Evolutionary conservation across 257 asterid species (phyloP).

Genomic region (Prunella vulgaris): DNA sequence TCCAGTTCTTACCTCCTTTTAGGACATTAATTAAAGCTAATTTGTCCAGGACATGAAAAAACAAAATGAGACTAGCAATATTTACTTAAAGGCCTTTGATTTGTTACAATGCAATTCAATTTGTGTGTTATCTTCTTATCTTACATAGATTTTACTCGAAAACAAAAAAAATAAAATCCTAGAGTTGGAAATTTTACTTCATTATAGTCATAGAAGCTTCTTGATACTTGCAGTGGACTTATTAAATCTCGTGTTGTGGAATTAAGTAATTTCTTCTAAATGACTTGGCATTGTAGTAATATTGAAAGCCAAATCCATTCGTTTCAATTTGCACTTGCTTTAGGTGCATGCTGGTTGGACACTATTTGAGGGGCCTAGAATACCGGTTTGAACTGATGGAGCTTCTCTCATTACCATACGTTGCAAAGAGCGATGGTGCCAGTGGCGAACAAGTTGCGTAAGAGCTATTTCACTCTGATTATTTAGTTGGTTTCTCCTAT

Average conservation of each 20-base stretch:
- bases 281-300: background rate
- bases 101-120: background rate
- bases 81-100: background rate
- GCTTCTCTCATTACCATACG: constrained; percentile 52
- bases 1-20: background rate
- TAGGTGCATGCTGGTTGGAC: constrained; percentile 96
- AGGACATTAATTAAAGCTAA: background rate
- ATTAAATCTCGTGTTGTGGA: background rate
- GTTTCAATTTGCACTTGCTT: background rate
- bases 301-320: background rate
- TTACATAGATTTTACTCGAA: too few relatives aligned
- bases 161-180: too few relatives aligned
- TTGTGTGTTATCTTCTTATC: background rate
- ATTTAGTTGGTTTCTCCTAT: background rate
- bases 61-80: background rate
- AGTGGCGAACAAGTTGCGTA: constrained; percentile 31
- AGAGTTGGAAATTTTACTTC: background rate
- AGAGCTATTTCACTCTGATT: background rate
- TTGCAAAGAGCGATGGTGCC: constrained; percentile 19
- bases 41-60: background rate
- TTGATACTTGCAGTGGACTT: background rate
- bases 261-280: background rate
- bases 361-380: constrained; percentile 85
- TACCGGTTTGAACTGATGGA: constrained; percentile 75
- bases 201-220: background rate